Evolutionary conservation across 495 filamentous ascomycete species (phyloP).

Genomic region (Bacidia gigantensis): DNA sequence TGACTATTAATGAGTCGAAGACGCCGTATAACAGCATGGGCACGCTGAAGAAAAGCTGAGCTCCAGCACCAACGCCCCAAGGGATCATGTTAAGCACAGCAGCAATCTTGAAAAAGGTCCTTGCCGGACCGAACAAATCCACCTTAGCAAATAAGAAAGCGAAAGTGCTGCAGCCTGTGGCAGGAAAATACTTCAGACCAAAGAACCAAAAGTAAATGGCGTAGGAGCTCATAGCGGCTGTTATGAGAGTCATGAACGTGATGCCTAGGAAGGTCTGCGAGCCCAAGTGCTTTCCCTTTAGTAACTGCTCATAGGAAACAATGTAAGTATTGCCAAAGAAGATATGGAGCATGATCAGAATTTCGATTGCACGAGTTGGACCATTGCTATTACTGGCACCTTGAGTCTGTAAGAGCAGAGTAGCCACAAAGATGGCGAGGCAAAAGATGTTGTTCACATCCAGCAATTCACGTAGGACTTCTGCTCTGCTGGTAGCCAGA

Average conservation of each 20-base stretch:
- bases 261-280: background rate
- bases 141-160: background rate
- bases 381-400: background rate
- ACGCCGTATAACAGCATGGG: background rate
- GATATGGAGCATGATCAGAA: background rate
- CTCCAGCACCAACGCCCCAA: background rate
- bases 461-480: background rate
- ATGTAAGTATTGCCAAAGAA: background rate
- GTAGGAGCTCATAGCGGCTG: background rate
- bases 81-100: background rate
- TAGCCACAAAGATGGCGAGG: conserved; percentile 1
- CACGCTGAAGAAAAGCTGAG: background rate
- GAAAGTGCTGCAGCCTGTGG: background rate
- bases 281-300: background rate
- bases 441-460: conserved; percentile 5
- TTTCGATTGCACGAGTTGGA: background rate
- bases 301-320: background rate
- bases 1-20: background rate
- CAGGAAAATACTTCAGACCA: background rate
- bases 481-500: background rate
- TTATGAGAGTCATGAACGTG: background rate
- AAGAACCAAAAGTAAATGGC: background rate
- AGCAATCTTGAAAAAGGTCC: background rate
- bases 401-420: background rate
- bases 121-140: background rate